Evolutionary conservation across 176 grass and related monocot species (phyloP).

Genomic region (Avena sativa): DNA sequence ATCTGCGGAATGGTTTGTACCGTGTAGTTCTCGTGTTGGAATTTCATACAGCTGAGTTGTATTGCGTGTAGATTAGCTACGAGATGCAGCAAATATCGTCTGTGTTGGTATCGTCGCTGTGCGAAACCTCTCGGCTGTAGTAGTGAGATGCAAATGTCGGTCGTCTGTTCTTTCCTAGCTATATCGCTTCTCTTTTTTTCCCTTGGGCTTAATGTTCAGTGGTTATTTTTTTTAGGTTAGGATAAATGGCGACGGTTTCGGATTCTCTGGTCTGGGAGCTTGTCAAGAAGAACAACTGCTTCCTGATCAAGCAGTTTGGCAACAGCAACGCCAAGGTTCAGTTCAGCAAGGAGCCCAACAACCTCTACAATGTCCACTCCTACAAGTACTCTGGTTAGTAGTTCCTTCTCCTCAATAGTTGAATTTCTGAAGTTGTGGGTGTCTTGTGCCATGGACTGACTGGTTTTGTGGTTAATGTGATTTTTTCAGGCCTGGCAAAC

Average conservation of each 20-base stretch:
- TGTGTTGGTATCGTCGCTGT: background rate
- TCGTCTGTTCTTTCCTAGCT: background rate
- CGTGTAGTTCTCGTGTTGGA: background rate
- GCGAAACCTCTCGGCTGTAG: background rate
- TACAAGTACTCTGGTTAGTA: conserved; percentile 65
- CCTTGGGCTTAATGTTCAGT: background rate
- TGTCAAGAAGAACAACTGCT: conserved; percentile 69
- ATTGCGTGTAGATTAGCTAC: background rate
- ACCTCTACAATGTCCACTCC: conserved; percentile 74
- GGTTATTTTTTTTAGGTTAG: conserved; percentile 11
- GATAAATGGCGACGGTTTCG: conserved; percentile 54
- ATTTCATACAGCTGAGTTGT: background rate
- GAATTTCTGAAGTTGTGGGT: background rate
- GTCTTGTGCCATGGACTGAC: background rate
- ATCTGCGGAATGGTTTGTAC: background rate
- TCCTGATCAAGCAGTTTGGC: conserved; percentile 76
- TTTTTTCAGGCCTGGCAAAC: conserved; percentile 68
- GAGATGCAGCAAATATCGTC: background rate
- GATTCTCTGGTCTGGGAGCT: conserved; percentile 77
- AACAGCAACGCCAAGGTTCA: conserved; percentile 69
- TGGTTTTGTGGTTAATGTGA: background rate
- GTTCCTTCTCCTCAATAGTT: background rate
- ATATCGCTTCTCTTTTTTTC: background rate
- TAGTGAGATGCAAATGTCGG: background rate
- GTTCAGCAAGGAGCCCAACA: conserved; percentile 79